Percentiles rank a stretch among this genome's conserved stretches.
Evolutionary conservation across 768 basidiomycete genomes (phyloP).

Genomic region (Pisolithus marmoratus): DNA sequence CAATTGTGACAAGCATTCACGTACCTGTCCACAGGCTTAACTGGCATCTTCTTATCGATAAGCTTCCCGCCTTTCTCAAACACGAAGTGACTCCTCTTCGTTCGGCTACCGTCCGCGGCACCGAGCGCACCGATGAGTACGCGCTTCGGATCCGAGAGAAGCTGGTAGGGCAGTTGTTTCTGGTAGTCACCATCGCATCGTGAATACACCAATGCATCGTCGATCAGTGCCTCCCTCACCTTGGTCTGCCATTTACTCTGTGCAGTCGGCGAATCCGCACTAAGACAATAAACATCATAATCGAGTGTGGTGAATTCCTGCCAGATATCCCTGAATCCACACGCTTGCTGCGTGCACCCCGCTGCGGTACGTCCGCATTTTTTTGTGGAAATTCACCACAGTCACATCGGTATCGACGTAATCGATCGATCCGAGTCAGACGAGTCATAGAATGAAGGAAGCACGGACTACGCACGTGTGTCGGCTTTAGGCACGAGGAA

Average conservation of each 20-base stretch:
- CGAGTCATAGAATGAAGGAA: conserved; percentile 1
- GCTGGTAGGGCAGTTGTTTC: conserved; percentile 80
- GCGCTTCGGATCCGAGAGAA: conserved; percentile 87
- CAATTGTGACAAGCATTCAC: background rate
- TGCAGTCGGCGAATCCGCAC: conserved; percentile 67
- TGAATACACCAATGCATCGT: conserved; percentile 2
- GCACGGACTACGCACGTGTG: conserved; percentile 52
- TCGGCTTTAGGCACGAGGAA: conserved; percentile 85
- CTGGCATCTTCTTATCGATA: conserved; percentile 77
- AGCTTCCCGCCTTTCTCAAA: conserved; percentile 90
- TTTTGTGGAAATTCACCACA: no score
- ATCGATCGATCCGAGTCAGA: no score
- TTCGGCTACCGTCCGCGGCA: conserved; percentile 72
- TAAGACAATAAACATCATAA: conserved; percentile 81
- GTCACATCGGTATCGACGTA: conserved; percentile 17
- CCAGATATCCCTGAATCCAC: conserved; percentile 82
- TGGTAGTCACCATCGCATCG: conserved; percentile 23
- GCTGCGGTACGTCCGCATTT: conserved; percentile 34
- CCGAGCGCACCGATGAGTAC: conserved; percentile 76
- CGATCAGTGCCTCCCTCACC: conserved; percentile 34
- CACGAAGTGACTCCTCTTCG: conserved; percentile 90
- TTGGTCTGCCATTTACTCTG: conserved; percentile 86
- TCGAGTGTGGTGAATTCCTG: conserved; percentile 59
- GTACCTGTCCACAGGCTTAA: conserved; percentile 82
- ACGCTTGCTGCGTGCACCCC: conserved; percentile 91